Evolutionary conservation across 352 stramenopile genomes (phyloP).

Genomic region (Phytophthora sojae): DNA sequence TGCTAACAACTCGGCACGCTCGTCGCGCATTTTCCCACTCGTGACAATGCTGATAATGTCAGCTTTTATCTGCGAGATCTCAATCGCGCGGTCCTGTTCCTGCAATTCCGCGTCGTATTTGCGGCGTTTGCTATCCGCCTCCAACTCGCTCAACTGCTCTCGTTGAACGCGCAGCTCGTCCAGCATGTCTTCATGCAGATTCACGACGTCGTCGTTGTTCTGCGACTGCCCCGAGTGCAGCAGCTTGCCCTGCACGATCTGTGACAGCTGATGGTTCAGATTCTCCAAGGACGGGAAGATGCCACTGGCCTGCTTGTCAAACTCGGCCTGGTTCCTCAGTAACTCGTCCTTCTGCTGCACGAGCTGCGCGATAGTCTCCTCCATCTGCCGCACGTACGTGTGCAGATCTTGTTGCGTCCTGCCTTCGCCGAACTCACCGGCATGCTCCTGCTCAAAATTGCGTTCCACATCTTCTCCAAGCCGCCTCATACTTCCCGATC

Average conservation of each 20-base stretch:
- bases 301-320: slow-evolving; percentile 84
- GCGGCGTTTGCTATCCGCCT: slow-evolving; percentile 69
- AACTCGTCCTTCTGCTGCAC: slow-evolving; percentile 83
- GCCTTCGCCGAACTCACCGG: slow-evolving; percentile 23
- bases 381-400: slow-evolving; percentile 84
- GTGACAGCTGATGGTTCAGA: slow-evolving; percentile 80
- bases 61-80: slow-evolving; percentile 80
- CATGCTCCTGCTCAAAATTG: slow-evolving; percentile 20
- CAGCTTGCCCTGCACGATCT: slow-evolving; percentile 80
- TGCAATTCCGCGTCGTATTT: slow-evolving; percentile 83
- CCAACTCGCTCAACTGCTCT: slow-evolving; percentile 77
- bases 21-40: slow-evolving; percentile 70
- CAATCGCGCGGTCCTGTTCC: slow-evolving; percentile 74
- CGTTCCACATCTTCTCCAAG: slow-evolving; percentile 20
- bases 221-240: slow-evolving; percentile 46
- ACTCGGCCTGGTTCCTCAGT: slow-evolving; percentile 78
- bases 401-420: slow-evolving; percentile 60
- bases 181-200: slow-evolving; percentile 70
- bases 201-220: slow-evolving; percentile 72
- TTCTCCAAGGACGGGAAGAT: slow-evolving; percentile 85
- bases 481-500: slow-evolving; percentile 15
- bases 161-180: slow-evolving; percentile 78
- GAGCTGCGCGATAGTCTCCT: slow-evolving; percentile 80
- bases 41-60: slow-evolving; percentile 76
- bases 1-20: slow-evolving; percentile 64